Conservation (phyloP, 2,329 filamentous ascomycete species). For the Talaromyces sp. region DNA sequence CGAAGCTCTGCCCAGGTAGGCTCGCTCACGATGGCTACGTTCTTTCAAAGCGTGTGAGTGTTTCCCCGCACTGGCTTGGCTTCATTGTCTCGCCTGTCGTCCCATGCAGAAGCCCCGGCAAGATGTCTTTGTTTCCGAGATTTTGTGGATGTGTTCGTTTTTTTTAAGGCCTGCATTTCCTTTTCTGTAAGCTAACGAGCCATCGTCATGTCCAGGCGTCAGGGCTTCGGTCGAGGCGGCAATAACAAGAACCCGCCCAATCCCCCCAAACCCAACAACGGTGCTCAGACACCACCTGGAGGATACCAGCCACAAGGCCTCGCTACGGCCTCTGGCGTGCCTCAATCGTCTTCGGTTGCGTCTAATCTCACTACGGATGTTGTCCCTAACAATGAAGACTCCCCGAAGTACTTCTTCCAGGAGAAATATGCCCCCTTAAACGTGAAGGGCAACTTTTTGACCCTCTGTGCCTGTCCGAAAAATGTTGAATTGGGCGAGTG, state of each 20-base stretch:
- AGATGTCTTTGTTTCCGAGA: not conserved
- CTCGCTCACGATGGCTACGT: slow-evolving; percentile 37
- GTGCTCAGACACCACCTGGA: slow-evolving; percentile 25
- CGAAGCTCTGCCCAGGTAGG: slow-evolving; percentile 4
- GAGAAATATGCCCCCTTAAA: slow-evolving; percentile 67
- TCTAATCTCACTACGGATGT: slow-evolving; percentile 32
- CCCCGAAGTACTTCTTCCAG: slow-evolving; percentile 46
- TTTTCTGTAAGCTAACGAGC: slow-evolving; percentile 11
- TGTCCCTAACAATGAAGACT: slow-evolving; percentile 33
- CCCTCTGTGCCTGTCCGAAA: slow-evolving; percentile 83
- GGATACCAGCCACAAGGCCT: slow-evolving; percentile 19
- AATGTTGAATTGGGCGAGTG: slow-evolving; percentile 93
- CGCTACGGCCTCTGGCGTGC: slow-evolving; percentile 16
- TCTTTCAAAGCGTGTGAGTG: slow-evolving; percentile 47
- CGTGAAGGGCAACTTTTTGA: slow-evolving; percentile 97
- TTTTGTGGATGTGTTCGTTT: not conserved
- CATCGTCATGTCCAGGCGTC: slow-evolving; percentile 31
- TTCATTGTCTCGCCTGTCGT: not conserved
- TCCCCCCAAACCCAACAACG: slow-evolving; percentile 34
- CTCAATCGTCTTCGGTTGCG: slow-evolving; percentile 35
- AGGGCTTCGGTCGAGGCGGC: slow-evolving; percentile 43
- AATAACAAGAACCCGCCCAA: slow-evolving; percentile 40
- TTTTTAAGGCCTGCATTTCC: not conserved
- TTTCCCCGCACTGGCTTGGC: slow-evolving; percentile 11
- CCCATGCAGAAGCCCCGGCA: not conserved